Conservation (phyloP, 208 protist species). For the Crithidia bombi region DNA sequence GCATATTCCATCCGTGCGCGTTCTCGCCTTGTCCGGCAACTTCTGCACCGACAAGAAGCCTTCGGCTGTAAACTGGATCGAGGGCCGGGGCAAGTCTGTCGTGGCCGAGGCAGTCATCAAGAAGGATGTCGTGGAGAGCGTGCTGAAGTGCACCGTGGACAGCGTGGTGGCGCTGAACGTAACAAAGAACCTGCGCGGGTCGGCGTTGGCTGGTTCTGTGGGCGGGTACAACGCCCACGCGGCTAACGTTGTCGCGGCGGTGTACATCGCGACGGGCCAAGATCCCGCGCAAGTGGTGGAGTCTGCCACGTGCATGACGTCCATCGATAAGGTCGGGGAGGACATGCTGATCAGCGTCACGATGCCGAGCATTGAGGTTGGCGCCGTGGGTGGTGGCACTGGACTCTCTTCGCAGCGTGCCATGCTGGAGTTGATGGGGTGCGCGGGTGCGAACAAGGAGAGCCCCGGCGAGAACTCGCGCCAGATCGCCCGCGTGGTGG, state of each 20-base stretch:
- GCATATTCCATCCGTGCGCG: conserved; percentile 92
- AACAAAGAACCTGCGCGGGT: conserved; percentile 97
- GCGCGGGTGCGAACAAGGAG: conserved; percentile 81
- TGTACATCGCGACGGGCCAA: conserved; percentile 98
- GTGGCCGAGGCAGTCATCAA: conserved; percentile 94
- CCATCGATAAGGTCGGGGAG: conserved; percentile 91
- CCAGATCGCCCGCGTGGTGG: conserved; percentile 93
- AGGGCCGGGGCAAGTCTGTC: conserved; percentile 96
- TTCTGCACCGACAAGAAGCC: conserved; percentile 99
- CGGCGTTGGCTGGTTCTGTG: conserved; percentile 97
- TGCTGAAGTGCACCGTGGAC: conserved; percentile 96
- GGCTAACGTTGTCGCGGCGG: conserved; percentile 97
- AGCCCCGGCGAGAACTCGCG: conserved; percentile 91
- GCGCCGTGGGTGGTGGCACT: conserved; percentile 98
- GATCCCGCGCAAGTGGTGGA: conserved; percentile 99
- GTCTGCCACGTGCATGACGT: conserved; percentile 96
- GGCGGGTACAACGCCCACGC: conserved; percentile 99
- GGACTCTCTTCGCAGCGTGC: conserved; percentile 92
- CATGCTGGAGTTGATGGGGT: conserved; percentile 94
- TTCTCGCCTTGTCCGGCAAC: conserved; percentile 96
- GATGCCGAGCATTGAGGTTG: conserved; percentile 99
- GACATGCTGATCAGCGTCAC: conserved; percentile 96
- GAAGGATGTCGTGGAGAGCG: conserved; percentile 86
- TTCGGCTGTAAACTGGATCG: conserved; percentile 97
- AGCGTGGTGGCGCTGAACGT: conserved; percentile 93